Evolutionary conservation across 345 rosid species (phyloP), one percentile per base, ranked within the genome.

Genomic region (Mallotus nudiflorus): DNA sequence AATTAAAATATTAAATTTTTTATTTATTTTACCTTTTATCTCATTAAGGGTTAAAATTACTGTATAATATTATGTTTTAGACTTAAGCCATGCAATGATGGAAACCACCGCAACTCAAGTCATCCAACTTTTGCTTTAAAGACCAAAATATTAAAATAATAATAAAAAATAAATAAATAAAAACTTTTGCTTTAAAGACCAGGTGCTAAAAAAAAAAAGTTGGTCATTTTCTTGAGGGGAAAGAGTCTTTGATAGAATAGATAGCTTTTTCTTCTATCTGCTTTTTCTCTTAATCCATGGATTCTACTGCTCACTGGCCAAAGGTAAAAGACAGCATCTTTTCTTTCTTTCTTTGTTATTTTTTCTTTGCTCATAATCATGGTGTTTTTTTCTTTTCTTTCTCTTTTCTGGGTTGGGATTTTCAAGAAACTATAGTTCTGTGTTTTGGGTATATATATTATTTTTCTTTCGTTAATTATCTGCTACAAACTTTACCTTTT

Each of bases 301-400:
- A 91, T 83, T 48, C 10, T 60, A 93, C 91, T 68, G 94, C 90
- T 84, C 91, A 86, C 70, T 93, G 97, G 97, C 92, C 97, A 82
- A 96, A 91, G 98, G 98, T 93, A 33, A 7, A 60, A 69, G 62
- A 57, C 31, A n/a, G 6, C 2, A 0, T 8, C 63, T 27, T 51
- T 69, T 14, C 33, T 58, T 61, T 71, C 50, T 51, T 37, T 67
- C 20, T 33, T n/a, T n/a, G n/a, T n/a, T n/a, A n/a, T n/a, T n/a
- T n/a, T 51, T 74, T 58, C 62, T 59, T 62, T 63, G 59, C 55
- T 56, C 72, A 67, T 18, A 55, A 66, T 50, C 6, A 61, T 27
- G 35, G 50, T 27, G 56, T 52, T 8, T 19, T 20, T n/a, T 46
- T 24, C n/a, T 66, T 52, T 8, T 64, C 55, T 28, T 57, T 69